Evolutionary conservation across 164 flowering plant species (phyloP).

Genomic region (Tinospora cordifolia): DNA sequence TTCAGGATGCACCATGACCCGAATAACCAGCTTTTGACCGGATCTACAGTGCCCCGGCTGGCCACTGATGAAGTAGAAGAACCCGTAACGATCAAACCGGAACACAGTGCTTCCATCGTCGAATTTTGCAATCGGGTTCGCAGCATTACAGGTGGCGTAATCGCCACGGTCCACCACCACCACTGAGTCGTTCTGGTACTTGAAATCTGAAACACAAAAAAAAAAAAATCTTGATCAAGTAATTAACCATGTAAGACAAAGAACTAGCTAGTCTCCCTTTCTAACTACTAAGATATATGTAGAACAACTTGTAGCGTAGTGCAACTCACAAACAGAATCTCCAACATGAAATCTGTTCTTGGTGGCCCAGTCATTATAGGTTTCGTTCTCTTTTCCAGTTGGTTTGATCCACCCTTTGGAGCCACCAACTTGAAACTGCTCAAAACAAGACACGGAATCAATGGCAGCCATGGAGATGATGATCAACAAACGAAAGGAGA

Average conservation of each 20-base stretch:
- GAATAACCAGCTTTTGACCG: conserved; percentile 40
- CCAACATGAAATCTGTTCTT: conserved; percentile 51
- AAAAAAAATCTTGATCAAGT: background rate
- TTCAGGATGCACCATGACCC: conserved; percentile 37
- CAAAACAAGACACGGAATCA: conserved; percentile 20
- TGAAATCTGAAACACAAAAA: conserved; percentile 33
- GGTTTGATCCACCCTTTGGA: conserved; percentile 43
- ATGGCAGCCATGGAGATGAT: conserved; percentile 12
- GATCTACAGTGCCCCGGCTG: conserved; percentile 30
- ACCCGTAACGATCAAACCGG: conserved; percentile 38
- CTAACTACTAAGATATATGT: too few relatives aligned
- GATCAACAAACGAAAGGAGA: conserved; percentile 4
- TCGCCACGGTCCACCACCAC: conserved; percentile 35
- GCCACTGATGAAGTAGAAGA: conserved; percentile 56
- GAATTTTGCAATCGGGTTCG: conserved; percentile 26
- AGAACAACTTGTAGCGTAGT: background rate
- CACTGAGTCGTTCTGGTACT: conserved; percentile 53
- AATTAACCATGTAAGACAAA: background rate
- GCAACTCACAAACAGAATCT: conserved; percentile 47
- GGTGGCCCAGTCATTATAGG: conserved; percentile 47
- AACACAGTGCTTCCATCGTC: conserved; percentile 38
- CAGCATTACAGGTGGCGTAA: conserved; percentile 30
- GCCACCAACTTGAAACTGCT: conserved; percentile 46
- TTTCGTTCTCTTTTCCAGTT: conserved; percentile 28
- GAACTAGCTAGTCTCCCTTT: background rate